phyloP scores from a whole-genome alignment of 2,329 filamentous ascomycete species.

The Alternaria viburni region DNA sequence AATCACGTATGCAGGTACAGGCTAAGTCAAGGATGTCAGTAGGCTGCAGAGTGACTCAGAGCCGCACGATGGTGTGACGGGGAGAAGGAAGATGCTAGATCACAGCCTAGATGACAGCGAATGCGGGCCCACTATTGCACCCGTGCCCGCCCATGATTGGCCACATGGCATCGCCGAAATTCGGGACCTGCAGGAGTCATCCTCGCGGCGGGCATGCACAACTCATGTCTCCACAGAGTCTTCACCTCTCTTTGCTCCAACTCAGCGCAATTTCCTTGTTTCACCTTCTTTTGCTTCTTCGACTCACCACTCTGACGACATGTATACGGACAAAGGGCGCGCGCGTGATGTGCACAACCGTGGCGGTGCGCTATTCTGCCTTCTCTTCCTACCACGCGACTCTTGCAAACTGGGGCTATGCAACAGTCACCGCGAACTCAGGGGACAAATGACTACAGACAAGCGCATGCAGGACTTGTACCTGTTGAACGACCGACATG shows the following conservation, averaged over 20 bases:
- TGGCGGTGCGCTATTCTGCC: constrained; percentile 1
- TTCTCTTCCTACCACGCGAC: neutral
- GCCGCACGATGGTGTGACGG: constrained; percentile 27
- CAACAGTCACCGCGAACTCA: neutral
- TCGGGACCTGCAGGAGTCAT: constrained; percentile 35
- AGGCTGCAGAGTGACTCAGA: constrained; percentile 46
- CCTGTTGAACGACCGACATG: constrained; percentile 3
- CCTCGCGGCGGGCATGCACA: constrained; percentile 21
- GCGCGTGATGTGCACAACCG: neutral
- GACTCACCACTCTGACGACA: constrained; percentile 11
- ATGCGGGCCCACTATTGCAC: constrained; percentile 21
- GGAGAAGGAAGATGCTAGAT: constrained; percentile 19
- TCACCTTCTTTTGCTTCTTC: constrained; percentile 14
- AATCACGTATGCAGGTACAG: constrained; percentile 28
- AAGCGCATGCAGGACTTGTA: constrained; percentile 5
- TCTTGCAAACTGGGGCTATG: constrained; percentile 5
- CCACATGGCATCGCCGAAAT: constrained; percentile 38
- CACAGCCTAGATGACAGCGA: constrained; percentile 25
- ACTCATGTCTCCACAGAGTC: constrained; percentile 19
- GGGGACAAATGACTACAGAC: constrained; percentile 5
- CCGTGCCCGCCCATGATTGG: constrained; percentile 38
- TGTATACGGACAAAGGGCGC: constrained; percentile 7
- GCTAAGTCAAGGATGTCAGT: constrained; percentile 29
- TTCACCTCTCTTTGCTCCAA: constrained; percentile 21
- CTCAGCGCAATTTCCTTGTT: neutral